Evolutionary conservation across 2,329 filamentous ascomycete genomes (phyloP).

Genomic region (Sclerotinia nivalis): DNA sequence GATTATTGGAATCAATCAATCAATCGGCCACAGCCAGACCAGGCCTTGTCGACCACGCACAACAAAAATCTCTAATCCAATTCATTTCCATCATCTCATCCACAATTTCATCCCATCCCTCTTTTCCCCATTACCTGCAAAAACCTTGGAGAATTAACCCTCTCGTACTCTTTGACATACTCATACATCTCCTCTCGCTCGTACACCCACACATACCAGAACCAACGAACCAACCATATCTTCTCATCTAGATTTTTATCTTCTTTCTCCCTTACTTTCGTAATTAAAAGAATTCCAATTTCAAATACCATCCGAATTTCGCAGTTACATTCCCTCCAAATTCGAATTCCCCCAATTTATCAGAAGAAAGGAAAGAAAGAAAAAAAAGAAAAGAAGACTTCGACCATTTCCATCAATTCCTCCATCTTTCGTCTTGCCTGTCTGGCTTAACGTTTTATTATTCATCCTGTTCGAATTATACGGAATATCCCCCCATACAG

Average conservation of each 20-base stretch:
- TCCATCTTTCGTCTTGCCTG: constrained; percentile 8
- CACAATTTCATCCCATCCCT: background rate
- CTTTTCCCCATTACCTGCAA: background rate
- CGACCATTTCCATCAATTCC: background rate
- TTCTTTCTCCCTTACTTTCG: constrained; percentile 21
- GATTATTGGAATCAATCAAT: too few species aligned
- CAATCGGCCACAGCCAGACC: background rate
- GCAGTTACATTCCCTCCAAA: constrained; percentile 15
- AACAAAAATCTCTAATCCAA: background rate
- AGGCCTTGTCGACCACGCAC: background rate
- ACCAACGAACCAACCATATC: constrained; percentile 20
- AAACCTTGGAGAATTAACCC: background rate
- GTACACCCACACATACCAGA: constrained; percentile 2
- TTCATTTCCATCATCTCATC: background rate
- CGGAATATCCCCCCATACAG: background rate
- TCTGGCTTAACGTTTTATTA: constrained; percentile 3
- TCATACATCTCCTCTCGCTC: constrained; percentile 5
- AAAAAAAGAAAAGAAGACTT: background rate
- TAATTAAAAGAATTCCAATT: constrained; percentile 22
- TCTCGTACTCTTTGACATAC: background rate
- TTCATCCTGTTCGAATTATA: background rate
- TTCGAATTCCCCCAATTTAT: background rate
- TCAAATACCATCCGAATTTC: constrained; percentile 4
- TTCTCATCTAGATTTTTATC: constrained; percentile 8
- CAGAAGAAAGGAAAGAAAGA: background rate